Base-by-base conservation (phyloP, 108 stramenopile species). In the Fistulifera solaris region DNA sequence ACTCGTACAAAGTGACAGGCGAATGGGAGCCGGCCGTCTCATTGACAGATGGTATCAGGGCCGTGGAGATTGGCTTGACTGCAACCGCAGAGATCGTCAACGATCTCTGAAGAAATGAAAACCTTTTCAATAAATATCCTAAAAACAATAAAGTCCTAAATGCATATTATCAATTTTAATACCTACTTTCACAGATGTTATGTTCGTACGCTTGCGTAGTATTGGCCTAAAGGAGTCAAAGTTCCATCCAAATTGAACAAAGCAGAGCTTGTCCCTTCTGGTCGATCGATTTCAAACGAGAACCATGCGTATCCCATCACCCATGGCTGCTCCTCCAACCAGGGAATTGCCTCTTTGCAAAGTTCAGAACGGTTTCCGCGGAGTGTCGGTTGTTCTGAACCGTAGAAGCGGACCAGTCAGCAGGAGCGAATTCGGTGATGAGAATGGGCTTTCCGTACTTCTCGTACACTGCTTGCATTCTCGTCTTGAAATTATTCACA, bases 1-100 rank as follows among this genome's bases (percentile, higher is more conserved):
- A 73, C 19, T 55, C 56, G 3, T 64, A 65, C 17, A 42, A 54
- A 5, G 48, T 72, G 13, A 76, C 70, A 11, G 67, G 67, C 31
- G 46, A 43, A 7, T 89, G 77, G 50, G 25, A 51, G 10, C 80
- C 88, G 8, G 62, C 81, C 39, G 88, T 89, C 19, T 70, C 74
- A 15, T 58, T 85, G 26, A 61, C 73, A 21, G 88, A 89, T 63
- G 88, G 88, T n/a, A 61, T 85, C 16, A 57, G 68, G 42, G 88
- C 88, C 24, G 84, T 89, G 2, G 75, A 85, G 46, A 81, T 86
- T 61, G 88, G 88, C 15, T 58, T 89, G 13, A 38, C 59, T 1
- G 77, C 83, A 26, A 69, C 76, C 8, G 40, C 52, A 0, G 43
- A 58, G 6, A 51, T 77, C 16, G 68, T 58, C 44, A 61, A 76